A percentile compares a stretch with the other conserved stretches of the same genome.
These are phyloP conservation scores for Globisporangium takayamanum DNA, from an alignment of 352 stramenopile genomes.

Conservation along the genomic window DNA sequence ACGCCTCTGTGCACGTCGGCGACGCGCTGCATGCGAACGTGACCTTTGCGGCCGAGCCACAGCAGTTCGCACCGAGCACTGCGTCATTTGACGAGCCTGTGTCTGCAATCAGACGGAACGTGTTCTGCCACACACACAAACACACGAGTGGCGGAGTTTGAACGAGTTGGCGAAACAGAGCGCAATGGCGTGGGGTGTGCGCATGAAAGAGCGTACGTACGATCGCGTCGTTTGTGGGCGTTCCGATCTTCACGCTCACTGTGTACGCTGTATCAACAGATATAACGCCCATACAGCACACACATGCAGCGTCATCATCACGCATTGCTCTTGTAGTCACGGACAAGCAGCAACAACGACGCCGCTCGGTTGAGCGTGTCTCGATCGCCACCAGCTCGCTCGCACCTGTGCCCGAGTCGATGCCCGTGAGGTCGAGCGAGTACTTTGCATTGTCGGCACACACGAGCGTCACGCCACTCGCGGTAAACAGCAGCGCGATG, in stretches of 20 bases:
- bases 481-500: background rate
- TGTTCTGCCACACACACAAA: constrained; percentile 29
- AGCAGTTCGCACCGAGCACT: constrained; percentile 57
- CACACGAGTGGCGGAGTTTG: background rate
- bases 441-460: constrained; percentile 23
- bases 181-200: too few relatives aligned
- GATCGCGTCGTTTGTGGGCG: constrained; percentile 10
- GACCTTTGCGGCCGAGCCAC: constrained; percentile 28
- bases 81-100: constrained; percentile 82
- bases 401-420: constrained; percentile 26
- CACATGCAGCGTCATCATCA: background rate
- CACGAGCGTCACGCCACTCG: background rate
- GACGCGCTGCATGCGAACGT: constrained; percentile 67
- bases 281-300: background rate
- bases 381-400: background rate
- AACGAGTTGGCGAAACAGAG: background rate
- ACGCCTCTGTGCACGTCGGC: constrained; percentile 38
- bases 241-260: constrained; percentile 23
- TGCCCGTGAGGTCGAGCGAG: constrained; percentile 28
- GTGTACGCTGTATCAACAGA: constrained; percentile 25
- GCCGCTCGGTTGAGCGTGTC: too few relatives aligned
- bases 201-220: constrained; percentile 5
- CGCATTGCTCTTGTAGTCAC: background rate
- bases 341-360: background rate
- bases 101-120: constrained; percentile 72